Percentiles rank a stretch among this genome's conserved stretches.
Evolutionary conservation across 2,329 filamentous ascomycete species (phyloP).

Genomic region (Incumbomyces delicatus): DNA sequence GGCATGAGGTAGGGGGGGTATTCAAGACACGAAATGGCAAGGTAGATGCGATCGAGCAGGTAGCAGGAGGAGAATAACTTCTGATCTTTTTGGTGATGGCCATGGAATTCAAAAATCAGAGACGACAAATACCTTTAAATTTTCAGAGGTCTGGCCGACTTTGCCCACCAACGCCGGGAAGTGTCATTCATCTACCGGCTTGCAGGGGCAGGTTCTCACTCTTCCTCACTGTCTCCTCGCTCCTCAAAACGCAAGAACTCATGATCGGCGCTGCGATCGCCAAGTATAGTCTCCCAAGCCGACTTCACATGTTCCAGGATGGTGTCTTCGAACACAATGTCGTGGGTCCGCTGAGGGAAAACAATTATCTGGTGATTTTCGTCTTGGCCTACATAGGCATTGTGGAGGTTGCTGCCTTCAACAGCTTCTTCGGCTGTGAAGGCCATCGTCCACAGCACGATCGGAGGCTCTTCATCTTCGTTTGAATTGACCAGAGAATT

Average conservation of each 20-base stretch:
- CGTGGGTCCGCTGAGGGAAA: constrained; percentile 51
- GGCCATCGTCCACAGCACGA: constrained; percentile 18
- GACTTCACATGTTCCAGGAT: constrained; percentile 56
- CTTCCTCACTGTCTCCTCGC: constrained; percentile 51
- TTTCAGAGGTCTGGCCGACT: not conserved
- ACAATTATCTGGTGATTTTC: constrained; percentile 35
- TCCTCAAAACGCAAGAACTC: constrained; percentile 73
- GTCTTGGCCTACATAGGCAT: constrained; percentile 9
- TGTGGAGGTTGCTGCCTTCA: constrained; percentile 1
- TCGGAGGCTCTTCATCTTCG: constrained; percentile 1
- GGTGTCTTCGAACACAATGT: constrained; percentile 65
- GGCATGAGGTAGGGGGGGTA: too few relatives aligned
- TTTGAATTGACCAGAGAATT: constrained; percentile 9
- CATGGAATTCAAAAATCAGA: too few relatives aligned
- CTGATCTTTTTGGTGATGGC: too few relatives aligned
- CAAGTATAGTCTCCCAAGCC: constrained; percentile 59
- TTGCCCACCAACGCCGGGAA: too few relatives aligned
- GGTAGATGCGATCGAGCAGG: too few relatives aligned
- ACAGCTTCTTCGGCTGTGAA: constrained; percentile 27
- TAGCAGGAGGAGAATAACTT: too few relatives aligned
- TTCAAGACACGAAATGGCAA: too few relatives aligned
- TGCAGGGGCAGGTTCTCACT: constrained; percentile 22
- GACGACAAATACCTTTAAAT: not conserved
- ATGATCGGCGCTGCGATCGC: constrained; percentile 38
- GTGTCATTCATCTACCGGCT: too few relatives aligned